Evolutionary conservation across 208 protist genomes (phyloP).

Genomic region (Vickermania ingenoplastis): DNA sequence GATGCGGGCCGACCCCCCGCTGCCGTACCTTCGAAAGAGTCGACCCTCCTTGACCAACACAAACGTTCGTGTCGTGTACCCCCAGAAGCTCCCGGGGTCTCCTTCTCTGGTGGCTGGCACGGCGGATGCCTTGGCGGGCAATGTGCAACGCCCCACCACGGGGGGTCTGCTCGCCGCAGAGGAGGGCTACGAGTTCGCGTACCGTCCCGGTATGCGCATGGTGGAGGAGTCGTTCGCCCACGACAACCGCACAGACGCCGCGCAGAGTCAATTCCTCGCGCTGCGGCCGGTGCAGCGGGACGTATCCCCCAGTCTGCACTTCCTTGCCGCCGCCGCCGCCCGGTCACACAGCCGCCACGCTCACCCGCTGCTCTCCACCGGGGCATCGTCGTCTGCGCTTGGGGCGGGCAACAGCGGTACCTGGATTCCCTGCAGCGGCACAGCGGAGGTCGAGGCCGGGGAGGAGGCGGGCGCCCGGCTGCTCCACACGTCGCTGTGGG

Average conservation of each 20-base stretch:
- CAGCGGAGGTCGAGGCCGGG: no score
- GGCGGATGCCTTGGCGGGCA: no score
- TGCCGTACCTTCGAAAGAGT: constrained; percentile 81
- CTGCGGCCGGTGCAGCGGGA: constrained; percentile 67
- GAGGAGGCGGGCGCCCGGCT: no score
- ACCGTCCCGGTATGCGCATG: constrained; percentile 35
- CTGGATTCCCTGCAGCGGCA: no score
- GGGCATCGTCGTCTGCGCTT: no score
- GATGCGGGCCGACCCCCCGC: constrained; percentile 48
- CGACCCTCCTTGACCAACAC: constrained; percentile 50
- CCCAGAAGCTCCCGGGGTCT: constrained; percentile 4
- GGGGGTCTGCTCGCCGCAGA: constrained; percentile 46
- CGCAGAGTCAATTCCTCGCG: constrained; percentile 58
- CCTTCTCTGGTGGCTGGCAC: no score
- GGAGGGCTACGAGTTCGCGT: constrained; percentile 67
- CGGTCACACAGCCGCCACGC: background rate
- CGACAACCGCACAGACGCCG: constrained; percentile 35
- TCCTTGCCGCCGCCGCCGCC: constrained; percentile 7
- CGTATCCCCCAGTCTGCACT: constrained; percentile 24
- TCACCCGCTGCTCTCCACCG: background rate
- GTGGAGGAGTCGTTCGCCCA: constrained; percentile 74
- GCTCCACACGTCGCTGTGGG: no score
- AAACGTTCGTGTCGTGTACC: constrained; percentile 73
- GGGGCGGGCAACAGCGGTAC: no score
- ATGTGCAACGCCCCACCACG: no score